These are phyloP conservation scores for Wallacemonas sp. DNA, from an alignment of 208 protist species.

Conservation along the genomic window DNA sequence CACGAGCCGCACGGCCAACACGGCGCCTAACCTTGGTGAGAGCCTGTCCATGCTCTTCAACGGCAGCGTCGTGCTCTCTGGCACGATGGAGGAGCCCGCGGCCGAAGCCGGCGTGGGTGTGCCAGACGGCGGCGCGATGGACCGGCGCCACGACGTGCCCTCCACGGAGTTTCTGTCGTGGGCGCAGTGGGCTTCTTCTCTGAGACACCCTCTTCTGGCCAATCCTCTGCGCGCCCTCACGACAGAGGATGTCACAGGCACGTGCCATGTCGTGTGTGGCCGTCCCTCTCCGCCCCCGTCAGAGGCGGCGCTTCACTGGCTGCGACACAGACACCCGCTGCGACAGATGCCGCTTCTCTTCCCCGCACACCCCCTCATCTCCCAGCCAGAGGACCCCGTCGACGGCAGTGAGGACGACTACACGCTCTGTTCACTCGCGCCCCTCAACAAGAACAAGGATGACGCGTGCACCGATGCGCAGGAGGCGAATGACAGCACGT, in stretches of 20 bases:
- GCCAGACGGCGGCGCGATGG: neutral
- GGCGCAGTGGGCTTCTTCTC: neutral
- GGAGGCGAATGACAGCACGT: too few species aligned
- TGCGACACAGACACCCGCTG: conserved; percentile 24
- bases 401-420: conserved; percentile 18
- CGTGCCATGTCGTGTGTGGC: conserved; percentile 36
- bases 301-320: conserved; percentile 17
- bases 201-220: conserved; percentile 20
- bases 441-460: neutral
- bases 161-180: conserved; percentile 9
- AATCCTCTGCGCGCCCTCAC: conserved; percentile 24
- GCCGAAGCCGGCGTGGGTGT: neutral
- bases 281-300: conserved; percentile 4
- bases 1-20: neutral
- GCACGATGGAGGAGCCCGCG: neutral
- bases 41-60: conserved; percentile 4
- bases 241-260: conserved; percentile 39
- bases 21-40: neutral
- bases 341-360: neutral
- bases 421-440: conserved; percentile 13
- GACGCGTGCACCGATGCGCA: neutral
- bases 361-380: neutral
- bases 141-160: neutral
- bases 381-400: neutral
- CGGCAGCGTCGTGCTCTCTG: neutral